phyloP scores from a whole-genome alignment of 106 monocot species.

The Apostasia shenzhenica region DNA sequence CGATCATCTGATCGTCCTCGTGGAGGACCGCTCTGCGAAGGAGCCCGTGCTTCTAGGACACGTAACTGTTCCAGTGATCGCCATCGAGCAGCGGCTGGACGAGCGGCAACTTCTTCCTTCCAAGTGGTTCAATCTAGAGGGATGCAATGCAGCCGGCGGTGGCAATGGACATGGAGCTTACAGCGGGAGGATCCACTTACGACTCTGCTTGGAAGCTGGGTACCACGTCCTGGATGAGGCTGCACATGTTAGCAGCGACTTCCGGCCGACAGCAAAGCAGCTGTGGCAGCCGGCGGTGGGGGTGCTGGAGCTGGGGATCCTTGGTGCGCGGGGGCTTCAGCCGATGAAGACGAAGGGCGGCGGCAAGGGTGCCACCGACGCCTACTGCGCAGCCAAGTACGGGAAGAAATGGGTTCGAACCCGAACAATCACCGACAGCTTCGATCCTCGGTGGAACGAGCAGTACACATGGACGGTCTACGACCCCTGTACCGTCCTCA shows the following conservation, averaged over 20 bases:
- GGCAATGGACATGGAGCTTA: slow-evolving; percentile 17
- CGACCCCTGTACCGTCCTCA: slow-evolving; percentile 94
- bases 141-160: background rate
- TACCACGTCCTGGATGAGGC: slow-evolving; percentile 98
- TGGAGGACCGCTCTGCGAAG: slow-evolving; percentile 80
- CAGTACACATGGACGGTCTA: slow-evolving; percentile 98
- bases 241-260: slow-evolving; percentile 90
- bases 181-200: slow-evolving; percentile 64
- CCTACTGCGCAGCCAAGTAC: slow-evolving; percentile 94
- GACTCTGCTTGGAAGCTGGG: slow-evolving; percentile 82
- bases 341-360: slow-evolving; percentile 97
- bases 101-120: slow-evolving; percentile 60
- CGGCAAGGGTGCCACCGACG: slow-evolving; percentile 85
- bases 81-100: slow-evolving; percentile 70
- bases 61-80: slow-evolving; percentile 28
- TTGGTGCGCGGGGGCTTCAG: slow-evolving; percentile 67
- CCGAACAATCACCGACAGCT: slow-evolving; percentile 79
- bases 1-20: slow-evolving; percentile 55
- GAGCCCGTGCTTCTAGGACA: slow-evolving; percentile 60
- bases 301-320: slow-evolving; percentile 73
- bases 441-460: slow-evolving; percentile 97
- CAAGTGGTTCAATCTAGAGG: slow-evolving; percentile 75
- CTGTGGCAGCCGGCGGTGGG: slow-evolving; percentile 88
- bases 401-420: slow-evolving; percentile 99
- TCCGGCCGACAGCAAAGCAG: slow-evolving; percentile 85